Percentiles rank a stretch among this genome's conserved stretches.
Conservation (phyloP, 179 eudicot genomes). For the Silene vulgaris region DNA sequence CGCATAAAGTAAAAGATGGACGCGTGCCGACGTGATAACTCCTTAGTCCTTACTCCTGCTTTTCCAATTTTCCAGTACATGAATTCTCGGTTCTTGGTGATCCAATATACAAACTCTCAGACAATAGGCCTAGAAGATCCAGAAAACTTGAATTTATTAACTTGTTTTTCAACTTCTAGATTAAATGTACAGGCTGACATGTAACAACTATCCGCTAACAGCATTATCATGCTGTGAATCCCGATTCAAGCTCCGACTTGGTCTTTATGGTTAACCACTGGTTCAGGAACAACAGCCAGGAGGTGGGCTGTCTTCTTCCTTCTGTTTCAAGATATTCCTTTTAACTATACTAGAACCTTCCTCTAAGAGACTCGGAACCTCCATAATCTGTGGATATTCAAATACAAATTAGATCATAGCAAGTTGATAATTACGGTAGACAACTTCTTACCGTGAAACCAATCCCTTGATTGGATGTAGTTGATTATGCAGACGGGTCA, state of each 20-base stretch:
- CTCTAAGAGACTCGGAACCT: slow-evolving; percentile 76
- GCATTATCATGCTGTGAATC: background rate
- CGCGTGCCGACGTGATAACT: no score
- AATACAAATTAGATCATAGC: background rate
- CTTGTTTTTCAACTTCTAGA: background rate
- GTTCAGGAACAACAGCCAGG: slow-evolving; percentile 57
- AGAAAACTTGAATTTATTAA: no score
- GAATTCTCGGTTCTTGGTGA: no score
- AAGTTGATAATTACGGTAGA: no score
- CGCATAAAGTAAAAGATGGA: no score
- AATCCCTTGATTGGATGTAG: no score
- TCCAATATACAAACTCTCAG: no score
- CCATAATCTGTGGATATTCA: slow-evolving; percentile 58
- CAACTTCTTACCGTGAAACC: no score
- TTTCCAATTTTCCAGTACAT: no score
- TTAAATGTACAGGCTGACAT: slow-evolving; percentile 16
- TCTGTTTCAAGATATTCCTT: slow-evolving; percentile 76
- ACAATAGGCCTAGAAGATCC: no score
- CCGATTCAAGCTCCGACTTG: background rate
- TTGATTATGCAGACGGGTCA: no score
- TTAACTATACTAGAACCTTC: slow-evolving; percentile 75
- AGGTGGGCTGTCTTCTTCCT: slow-evolving; percentile 46
- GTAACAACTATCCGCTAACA: background rate
- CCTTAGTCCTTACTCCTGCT: no score
- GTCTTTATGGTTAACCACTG: background rate